Base-by-base conservation (phyloP, 371 early-diverging fungal genomes). In the Zychaea mexicana region DNA sequence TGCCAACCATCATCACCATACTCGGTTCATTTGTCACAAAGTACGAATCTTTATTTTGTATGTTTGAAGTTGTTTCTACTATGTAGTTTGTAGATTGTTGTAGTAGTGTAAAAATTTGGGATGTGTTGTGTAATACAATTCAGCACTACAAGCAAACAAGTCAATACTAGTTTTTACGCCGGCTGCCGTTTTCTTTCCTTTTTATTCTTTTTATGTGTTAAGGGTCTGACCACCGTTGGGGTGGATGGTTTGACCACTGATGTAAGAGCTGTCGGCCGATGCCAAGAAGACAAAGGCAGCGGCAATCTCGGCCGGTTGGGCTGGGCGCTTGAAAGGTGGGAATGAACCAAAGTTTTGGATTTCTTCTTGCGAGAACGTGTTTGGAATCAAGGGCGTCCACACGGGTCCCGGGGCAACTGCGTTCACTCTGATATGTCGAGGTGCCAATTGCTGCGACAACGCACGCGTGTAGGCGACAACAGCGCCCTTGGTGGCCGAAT, bases 341-440 rank as follows among this genome's bases (percentile, higher is more conserved):
- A 85, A 85, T 42, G 88, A 82, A 38, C 90, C 89, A 66, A 84
- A 84, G 65, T 85, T 83, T 36, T 84, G 81, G 60, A 89, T 85
- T 57, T 81, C 79, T 66, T 88, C 85, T 46, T 80, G 74, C 31
- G 81, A 74, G 67, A 85, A 86, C 57, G 87, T 88, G 72, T 88
- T 85, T 46, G 85, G 86, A 57, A 86, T 88, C 68, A 89, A 73
- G 36, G 87, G 88, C 39, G 90, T 89, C 71, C 86, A 85, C 45
- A 88, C 83, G 69, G 85, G 83, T 47, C 90, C 90, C 64, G 84
- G 87, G 36, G 88, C 89, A 36, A 88, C 84, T 28, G 87, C 82
- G 69, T 89, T 88, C 36, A 88, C 87, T 42, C 87, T 80, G 39
- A 89, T 89, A 39, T 83, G 82, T 36, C 82, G 68, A 52, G 69